Evolutionary conservation across 768 basidiomycete genomes (phyloP), one percentile per base, ranked within the genome.

Genomic region (Suillus luteus): DNA sequence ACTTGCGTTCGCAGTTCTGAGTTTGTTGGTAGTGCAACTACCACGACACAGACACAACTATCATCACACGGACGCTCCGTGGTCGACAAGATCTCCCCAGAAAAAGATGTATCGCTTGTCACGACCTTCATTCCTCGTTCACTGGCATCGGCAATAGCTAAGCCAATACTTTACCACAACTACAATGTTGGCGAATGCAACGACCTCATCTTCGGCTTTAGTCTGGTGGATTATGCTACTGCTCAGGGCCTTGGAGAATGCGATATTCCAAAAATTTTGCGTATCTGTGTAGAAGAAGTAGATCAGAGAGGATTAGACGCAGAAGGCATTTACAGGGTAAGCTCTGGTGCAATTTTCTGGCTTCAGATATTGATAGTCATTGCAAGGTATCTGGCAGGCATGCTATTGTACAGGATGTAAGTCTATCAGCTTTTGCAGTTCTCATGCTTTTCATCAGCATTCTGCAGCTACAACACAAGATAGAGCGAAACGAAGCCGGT

Each of bases 141-240:
- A 17, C 75, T 93, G 59, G 82, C 85, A 3, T 82, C 83, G 35
- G 82, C 88, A 17, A 88, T 86, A 59, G 92, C 91, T 19, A 87
- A 87, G 64, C 88, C 87, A 14, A 81, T 88, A 43, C 77, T 92
- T 69, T 94, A 95, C 75, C 82, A 90, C 69, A 88, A 92, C 71
- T 89, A 85, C 62, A 80, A 83, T 65, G 90, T 96, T 31, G 95
- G 95, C 31, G 87, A 88, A 72, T 97, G 95, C 71, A 85, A 84
- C 60, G 94, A 96, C 74, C 77, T 97, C 31, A 91, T 96, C 40
- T 97, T 96, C 71, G 95, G 95, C 27, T 87, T 96, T 67, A 89
- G 86, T 67, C 77, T 97, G 63, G 88, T 90, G 46, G 95, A 96
- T 71, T 96, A 97, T 71, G 92, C 95, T 17, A 93, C 90, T 44